Base-by-base conservation (phyloP, 306 rosid species). In the Vigna unguiculata region DNA sequence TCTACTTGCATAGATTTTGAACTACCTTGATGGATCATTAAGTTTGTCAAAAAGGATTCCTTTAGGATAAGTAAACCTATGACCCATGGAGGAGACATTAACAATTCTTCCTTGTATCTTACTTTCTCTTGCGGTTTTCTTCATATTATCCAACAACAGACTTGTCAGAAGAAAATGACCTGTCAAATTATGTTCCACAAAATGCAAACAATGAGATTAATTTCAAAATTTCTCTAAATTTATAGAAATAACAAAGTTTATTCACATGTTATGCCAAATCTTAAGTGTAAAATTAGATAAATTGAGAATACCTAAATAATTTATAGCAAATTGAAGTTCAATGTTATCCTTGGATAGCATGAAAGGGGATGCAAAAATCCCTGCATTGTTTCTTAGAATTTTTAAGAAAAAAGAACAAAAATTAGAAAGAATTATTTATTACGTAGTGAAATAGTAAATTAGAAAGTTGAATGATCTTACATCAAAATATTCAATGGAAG, bases 221-320 rank as follows among this genome's bases (percentile, higher is more conserved):
- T 59, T 6, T 55, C 6, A 32, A 1, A 32, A 5, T 32, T 32
- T 28, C 32, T 28, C n/a, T n/a, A n/a, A n/a, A n/a, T n/a, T n/a
- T n/a, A n/a, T n/a, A n/a, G n/a, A n/a, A n/a, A n/a, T n/a, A n/a
- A n/a, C n/a, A n/a, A n/a, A n/a, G n/a, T n/a, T n/a, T n/a, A n/a
- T n/a, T n/a, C n/a, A n/a, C n/a, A 58, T 25, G 17, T 14, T 0
- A 6, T 25, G 6, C n/a, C n/a, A n/a, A n/a, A n/a, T n/a, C n/a
- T n/a, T n/a, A n/a, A n/a, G n/a, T n/a, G n/a, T n/a, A n/a, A n/a
- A n/a, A n/a, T n/a, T n/a, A n/a, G n/a, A n/a, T n/a, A n/a, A n/a
- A n/a, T n/a, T n/a, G n/a, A n/a, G n/a, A n/a, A 8, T 79, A 87
- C 97, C 96, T 38, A 88, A 3, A 69, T 92, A 87, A 79, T 90